Base-by-base conservation (phyloP, 495 filamentous ascomycete species). In the Xylaria nigripes region DNA sequence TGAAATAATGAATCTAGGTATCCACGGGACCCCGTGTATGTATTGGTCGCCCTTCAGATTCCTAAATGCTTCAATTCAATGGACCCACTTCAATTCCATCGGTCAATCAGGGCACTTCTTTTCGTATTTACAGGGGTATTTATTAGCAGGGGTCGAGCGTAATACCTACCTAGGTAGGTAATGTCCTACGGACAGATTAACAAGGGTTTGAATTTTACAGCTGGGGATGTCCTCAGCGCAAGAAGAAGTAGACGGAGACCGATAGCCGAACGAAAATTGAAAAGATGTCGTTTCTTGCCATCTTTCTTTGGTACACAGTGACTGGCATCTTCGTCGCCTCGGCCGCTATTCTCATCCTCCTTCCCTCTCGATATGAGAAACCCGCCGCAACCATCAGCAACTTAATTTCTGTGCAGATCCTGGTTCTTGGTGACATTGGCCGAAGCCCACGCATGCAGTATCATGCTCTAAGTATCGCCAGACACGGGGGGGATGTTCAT, bases 371-470 rank as follows among this genome's bases (percentile, higher is more conserved):
- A 27, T 65, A 67, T 27, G 55, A 59, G 23, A 65, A 58, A 25
- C 54, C 59, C 9, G 58, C 61, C 15, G 56, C 64, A 9, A 64
- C 60, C 0, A 53, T 63, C 9, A 23, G 65, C 10, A 59, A 57
- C 23, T 34, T 52, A 8, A 69, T 76, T 21, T 77, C 79, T 6
- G 77, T 87, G 23, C 89, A 95, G 63, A 80, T 99, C 30, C 77
- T 97, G n/a, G 93, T 99, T 38, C 79, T 99, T n/a, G 93, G 93
- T 13, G 93, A 99, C 64, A 93, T 99, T 69, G 93, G 93, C 22
- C 82, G 90, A 30, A 95, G 90, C 67, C 93, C 93, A 22, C 87
- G 93, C 54, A 99, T 99, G 93, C 93, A 96, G 68, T 96, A 99
- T 65, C 93, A 99, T 80, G 90, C 91, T 19, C 68, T 96, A 55